These are phyloP conservation scores for Clonostachys sp. DNA, from an alignment of 2,329 filamentous ascomycete species.

Conservation along the genomic window DNA sequence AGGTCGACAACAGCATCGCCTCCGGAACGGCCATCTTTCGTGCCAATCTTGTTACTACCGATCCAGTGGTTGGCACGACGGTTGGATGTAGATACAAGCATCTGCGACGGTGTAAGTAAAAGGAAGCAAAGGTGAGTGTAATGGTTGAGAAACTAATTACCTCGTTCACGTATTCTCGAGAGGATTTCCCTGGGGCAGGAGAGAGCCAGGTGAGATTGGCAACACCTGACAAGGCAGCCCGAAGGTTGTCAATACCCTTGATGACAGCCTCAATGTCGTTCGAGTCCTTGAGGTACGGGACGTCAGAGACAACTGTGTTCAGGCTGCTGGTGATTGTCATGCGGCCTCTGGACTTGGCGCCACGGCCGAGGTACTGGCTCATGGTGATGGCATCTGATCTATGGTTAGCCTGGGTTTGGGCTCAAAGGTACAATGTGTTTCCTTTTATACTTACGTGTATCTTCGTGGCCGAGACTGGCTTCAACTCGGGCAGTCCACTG, in stretches of 20 bases:
- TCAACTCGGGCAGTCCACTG: constrained; percentile 66
- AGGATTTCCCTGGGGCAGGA: constrained; percentile 44
- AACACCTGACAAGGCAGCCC: constrained; percentile 46
- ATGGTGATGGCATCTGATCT: constrained; percentile 41
- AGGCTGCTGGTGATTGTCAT: constrained; percentile 56
- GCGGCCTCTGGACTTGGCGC: constrained; percentile 55
- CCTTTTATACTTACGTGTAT: constrained; percentile 17
- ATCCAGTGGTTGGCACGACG: constrained; percentile 48
- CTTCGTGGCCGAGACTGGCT: constrained; percentile 35
- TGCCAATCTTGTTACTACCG: constrained; percentile 57
- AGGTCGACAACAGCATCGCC: constrained; percentile 58
- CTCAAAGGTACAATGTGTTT: background rate
- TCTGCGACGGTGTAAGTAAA: constrained; percentile 1
- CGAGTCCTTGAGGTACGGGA: constrained; percentile 53
- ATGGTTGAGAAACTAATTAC: constrained; percentile 19
- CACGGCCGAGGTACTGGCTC: constrained; percentile 60
- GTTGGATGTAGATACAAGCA: constrained; percentile 21
- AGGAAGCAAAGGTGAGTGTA: background rate
- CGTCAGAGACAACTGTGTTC: constrained; percentile 51
- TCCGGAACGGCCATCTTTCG: constrained; percentile 45
- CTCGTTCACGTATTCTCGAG: constrained; percentile 50
- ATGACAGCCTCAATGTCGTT: constrained; percentile 59
- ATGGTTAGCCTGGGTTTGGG: constrained; percentile 2
- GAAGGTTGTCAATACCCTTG: constrained; percentile 56
- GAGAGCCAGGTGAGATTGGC: constrained; percentile 51